Conservation (phyloP, 2,329 filamentous ascomycete genomes). For the Trichoderma sp. region DNA sequence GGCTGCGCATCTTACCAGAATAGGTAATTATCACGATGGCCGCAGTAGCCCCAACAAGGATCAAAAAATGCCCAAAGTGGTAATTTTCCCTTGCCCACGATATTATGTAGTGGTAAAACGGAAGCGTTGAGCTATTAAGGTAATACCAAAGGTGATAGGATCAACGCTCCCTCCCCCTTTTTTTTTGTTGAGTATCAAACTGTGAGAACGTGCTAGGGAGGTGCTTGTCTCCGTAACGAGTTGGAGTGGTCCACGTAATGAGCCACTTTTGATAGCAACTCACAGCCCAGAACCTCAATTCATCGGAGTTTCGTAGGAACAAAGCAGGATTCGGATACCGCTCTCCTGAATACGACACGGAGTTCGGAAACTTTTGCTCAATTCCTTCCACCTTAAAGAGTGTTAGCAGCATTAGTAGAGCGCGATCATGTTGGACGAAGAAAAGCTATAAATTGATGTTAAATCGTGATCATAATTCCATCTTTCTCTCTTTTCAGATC, state of each 20-base stretch:
- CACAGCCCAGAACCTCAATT: not conserved
- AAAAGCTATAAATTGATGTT: not conserved
- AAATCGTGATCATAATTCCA: too few relatives aligned
- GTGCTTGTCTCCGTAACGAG: not conserved
- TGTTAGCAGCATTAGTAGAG: not conserved
- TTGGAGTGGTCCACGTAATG: not conserved
- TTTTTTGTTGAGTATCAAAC: not conserved
- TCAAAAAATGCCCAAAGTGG: not conserved
- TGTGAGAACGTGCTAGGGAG: not conserved
- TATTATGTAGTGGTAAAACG: too few relatives aligned
- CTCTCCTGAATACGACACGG: not conserved
- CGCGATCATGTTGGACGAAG: not conserved
- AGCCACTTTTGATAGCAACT: not conserved
- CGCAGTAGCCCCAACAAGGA: not conserved
- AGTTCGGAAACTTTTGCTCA: not conserved
- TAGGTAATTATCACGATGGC: constrained; percentile 19
- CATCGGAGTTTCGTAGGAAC: not conserved
- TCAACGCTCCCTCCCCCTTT: too few relatives aligned
- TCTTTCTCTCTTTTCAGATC: not conserved
- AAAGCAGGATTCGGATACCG: not conserved
- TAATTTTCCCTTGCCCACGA: constrained; percentile 4
- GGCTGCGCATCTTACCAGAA: not conserved
- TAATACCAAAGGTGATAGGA: not conserved
- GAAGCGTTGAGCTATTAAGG: not conserved
- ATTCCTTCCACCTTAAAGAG: not conserved